Percentiles rank a stretch among this genome's conserved stretches.
These are phyloP conservation scores for Mycena albidolilacea DNA, from an alignment of 768 basidiomycete genomes.

Conservation along the genomic window DNA sequence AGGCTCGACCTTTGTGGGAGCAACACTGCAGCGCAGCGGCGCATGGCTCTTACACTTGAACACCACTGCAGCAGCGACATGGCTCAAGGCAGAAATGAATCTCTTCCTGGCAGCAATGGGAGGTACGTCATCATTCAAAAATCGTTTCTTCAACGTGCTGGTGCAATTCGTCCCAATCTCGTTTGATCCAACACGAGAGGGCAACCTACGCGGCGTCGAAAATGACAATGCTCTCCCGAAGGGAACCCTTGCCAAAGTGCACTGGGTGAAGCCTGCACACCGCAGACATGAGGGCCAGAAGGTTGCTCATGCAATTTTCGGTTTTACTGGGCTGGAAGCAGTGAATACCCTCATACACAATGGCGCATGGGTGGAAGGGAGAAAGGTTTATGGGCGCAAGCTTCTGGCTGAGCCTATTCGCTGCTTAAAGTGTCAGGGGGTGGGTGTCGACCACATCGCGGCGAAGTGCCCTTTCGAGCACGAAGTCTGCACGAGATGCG, in stretches of 20 bases:
- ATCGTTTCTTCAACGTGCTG: constrained; percentile 22
- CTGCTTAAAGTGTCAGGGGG: constrained; percentile 37
- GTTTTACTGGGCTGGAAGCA: constrained; percentile 22
- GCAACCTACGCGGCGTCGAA: constrained; percentile 31
- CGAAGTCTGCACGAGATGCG: not conserved
- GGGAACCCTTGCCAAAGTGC: constrained; percentile 26
- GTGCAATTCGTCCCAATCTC: constrained; percentile 43
- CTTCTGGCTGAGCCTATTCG: constrained; percentile 35
- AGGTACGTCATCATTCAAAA: constrained; percentile 26
- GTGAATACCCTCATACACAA: constrained; percentile 37
- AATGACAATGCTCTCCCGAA: constrained; percentile 22
- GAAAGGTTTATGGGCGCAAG: constrained; percentile 30
- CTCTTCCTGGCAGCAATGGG: constrained; percentile 30
- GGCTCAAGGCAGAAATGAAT: constrained; percentile 36
- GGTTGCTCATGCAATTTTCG: constrained; percentile 43
- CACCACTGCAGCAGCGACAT: constrained; percentile 25
- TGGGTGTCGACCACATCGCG: constrained; percentile 37
- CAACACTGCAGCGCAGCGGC: constrained; percentile 16
- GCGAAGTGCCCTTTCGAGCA: constrained; percentile 29
- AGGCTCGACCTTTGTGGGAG: not conserved
- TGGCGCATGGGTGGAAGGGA: constrained; percentile 37
- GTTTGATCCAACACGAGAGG: constrained; percentile 27
- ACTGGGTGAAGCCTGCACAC: constrained; percentile 47
- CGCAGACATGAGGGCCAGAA: constrained; percentile 36
- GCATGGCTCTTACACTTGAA: constrained; percentile 35